phyloP scores from a whole-genome alignment of 257 asterid species.

The Penstemon barbatus region DNA sequence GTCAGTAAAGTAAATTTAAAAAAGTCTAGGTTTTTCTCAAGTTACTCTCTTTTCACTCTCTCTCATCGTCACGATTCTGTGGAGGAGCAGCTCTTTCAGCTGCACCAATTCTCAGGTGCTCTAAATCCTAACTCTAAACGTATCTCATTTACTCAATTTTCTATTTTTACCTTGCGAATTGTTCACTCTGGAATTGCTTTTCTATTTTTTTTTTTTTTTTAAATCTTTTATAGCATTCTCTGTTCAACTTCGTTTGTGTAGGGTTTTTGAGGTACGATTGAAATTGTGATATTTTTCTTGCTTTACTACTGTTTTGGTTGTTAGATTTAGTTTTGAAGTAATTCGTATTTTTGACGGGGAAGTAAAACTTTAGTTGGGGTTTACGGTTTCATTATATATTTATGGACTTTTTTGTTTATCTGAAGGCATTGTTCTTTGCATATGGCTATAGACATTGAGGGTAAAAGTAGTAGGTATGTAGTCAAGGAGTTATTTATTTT shows the following conservation, averaged over 20 bases:
- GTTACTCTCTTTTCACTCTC: constrained; percentile 18
- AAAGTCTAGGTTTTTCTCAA: constrained; percentile 31
- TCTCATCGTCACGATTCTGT: constrained; percentile 29
- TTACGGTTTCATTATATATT: constrained; percentile 23
- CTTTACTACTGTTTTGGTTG: not conserved
- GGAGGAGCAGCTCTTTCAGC: constrained; percentile 45
- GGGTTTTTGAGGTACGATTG: constrained; percentile 18
- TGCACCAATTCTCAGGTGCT: constrained; percentile 31
- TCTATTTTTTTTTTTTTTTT: constrained; percentile 3
- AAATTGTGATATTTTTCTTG: not conserved
- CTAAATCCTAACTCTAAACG: constrained; percentile 33
- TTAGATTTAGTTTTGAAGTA: not conserved
- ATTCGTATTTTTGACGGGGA: not conserved
- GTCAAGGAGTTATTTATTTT: not conserved
- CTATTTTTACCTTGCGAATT: not conserved
- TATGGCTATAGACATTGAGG: not conserved
- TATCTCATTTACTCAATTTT: constrained; percentile 1
- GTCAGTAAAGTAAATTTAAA: not conserved
- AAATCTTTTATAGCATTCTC: not conserved
- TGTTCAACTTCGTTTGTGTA: not conserved
- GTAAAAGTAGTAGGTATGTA: not conserved
- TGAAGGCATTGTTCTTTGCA: constrained; percentile 21
- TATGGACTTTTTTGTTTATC: not conserved
- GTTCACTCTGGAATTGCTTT: constrained; percentile 21
- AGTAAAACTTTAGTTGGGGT: constrained; percentile 19